phyloP scores from a whole-genome alignment of 176 grass and related monocot species.

The Zoysia japonica region DNA sequence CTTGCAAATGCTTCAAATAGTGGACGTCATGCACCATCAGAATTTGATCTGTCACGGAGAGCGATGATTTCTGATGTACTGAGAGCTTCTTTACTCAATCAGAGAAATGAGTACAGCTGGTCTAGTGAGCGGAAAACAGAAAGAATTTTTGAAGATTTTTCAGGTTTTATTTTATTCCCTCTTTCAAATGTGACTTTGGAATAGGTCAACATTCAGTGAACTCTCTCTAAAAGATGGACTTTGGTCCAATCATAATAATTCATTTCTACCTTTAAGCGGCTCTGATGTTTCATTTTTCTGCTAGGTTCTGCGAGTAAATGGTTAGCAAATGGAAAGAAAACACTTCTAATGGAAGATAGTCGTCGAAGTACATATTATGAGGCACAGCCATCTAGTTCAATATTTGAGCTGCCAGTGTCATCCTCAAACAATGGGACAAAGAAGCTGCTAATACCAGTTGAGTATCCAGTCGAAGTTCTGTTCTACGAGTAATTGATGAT shows the following conservation, averaged over 20 bases:
- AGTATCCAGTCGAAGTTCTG: conserved; percentile 28
- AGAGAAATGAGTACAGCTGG: conserved; percentile 57
- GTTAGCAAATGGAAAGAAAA: conserved; percentile 56
- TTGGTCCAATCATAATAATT: not conserved
- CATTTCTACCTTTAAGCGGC: not conserved
- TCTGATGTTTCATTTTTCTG: conserved; percentile 10
- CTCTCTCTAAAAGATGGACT: not conserved
- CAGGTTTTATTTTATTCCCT: conserved; percentile 54
- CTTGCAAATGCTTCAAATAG: conserved; percentile 57
- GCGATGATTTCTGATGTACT: conserved; percentile 42
- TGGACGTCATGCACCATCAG: conserved; percentile 34
- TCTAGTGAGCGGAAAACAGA: conserved; percentile 48
- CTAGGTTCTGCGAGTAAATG: conserved; percentile 58
- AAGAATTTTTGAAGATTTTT: conserved; percentile 56
- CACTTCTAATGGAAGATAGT: conserved; percentile 65
- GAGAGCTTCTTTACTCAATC: conserved; percentile 59
- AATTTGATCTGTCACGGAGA: conserved; percentile 53
- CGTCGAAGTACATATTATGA: conserved; percentile 74
- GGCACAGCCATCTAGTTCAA: conserved; percentile 48
- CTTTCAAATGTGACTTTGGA: not conserved
- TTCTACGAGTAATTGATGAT: conserved; percentile 14
- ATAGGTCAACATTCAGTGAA: not conserved
- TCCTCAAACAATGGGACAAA: conserved; percentile 53
- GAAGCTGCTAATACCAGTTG: conserved; percentile 86
- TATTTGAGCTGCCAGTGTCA: conserved; percentile 54